These are phyloP conservation scores for Hermanozyma aechmeae DNA, from an alignment of 805 yeast genomes.

Conservation along the genomic window DNA sequence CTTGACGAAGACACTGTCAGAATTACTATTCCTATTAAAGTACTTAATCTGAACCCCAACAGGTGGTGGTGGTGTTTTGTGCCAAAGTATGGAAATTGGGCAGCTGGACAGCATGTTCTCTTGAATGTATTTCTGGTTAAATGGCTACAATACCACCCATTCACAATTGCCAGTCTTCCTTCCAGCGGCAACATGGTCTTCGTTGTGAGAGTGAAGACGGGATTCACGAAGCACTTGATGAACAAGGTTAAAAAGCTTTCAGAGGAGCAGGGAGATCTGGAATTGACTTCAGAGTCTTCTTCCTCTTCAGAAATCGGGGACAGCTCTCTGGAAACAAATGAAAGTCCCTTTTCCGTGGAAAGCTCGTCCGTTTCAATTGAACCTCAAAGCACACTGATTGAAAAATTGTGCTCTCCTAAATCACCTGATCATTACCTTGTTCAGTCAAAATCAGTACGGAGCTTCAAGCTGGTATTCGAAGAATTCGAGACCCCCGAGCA, in stretches of 20 bases:
- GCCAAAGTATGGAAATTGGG: slow-evolving; percentile 35
- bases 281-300: too few species aligned
- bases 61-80: slow-evolving; percentile 19
- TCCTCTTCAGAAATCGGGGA: too few species aligned
- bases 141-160: slow-evolving; percentile 36
- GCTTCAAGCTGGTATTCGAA: background rate
- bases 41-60: slow-evolving; percentile 7
- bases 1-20: slow-evolving; percentile 33
- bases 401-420: too few species aligned
- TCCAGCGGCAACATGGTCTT: slow-evolving; percentile 30
- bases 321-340: too few species aligned
- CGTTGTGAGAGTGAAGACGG: slow-evolving; percentile 30
- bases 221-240: slow-evolving; percentile 32
- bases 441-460: too few species aligned
- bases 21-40: slow-evolving; percentile 27
- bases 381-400: too few species aligned
- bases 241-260: slow-evolving; percentile 15
- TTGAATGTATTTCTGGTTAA: slow-evolving; percentile 31
- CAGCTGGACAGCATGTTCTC: slow-evolving; percentile 38
- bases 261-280: slow-evolving; percentile 12
- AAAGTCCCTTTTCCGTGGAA: too few species aligned
- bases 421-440: too few species aligned
- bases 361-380: too few species aligned
- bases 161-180: slow-evolving; percentile 34
- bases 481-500: slow-evolving; percentile 4